Evolutionary conservation across 192 early-diverging fungal species (phyloP).

Genomic region (Phycomyces blakesleeanus): DNA sequence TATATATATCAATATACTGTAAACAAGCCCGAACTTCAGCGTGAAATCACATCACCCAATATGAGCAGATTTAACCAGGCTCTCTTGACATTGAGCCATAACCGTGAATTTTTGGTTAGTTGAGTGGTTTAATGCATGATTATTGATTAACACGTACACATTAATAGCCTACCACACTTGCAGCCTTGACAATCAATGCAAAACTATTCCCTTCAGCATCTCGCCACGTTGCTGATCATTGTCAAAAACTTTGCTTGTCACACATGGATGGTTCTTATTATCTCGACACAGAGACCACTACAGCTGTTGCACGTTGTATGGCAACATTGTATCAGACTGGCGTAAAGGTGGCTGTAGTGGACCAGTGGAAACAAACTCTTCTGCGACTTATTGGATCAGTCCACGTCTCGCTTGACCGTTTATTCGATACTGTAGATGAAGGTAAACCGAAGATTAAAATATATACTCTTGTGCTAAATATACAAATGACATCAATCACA

Average conservation of each 20-base stretch:
- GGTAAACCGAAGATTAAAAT: conserved; percentile 26
- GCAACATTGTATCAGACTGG: conserved; percentile 36
- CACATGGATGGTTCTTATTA: conserved; percentile 44
- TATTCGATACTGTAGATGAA: conserved; percentile 54
- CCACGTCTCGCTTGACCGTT: conserved; percentile 39
- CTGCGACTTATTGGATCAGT: conserved; percentile 44
- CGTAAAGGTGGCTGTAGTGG: conserved; percentile 35
- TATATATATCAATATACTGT: conserved; percentile 45
- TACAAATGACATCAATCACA: background rate
- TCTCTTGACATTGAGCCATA: conserved; percentile 39
- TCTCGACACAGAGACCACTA: conserved; percentile 25
- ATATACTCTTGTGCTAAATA: background rate
- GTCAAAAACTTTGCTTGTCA: conserved; percentile 45
- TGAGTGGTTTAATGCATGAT: background rate
- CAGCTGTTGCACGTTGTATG: conserved; percentile 40
- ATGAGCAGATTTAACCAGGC: conserved; percentile 47
- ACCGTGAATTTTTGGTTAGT: conserved; percentile 45
- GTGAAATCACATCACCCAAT: conserved; percentile 49
- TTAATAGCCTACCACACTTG: conserved; percentile 37
- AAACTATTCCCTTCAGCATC: conserved; percentile 48
- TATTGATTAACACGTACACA: background rate
- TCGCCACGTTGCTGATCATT: conserved; percentile 40
- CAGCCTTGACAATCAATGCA: conserved; percentile 40
- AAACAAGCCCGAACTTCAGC: conserved; percentile 49
- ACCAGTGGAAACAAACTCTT: conserved; percentile 42